Conservation (phyloP, 805 yeast genomes). For the Yueomyces sp. region DNA sequence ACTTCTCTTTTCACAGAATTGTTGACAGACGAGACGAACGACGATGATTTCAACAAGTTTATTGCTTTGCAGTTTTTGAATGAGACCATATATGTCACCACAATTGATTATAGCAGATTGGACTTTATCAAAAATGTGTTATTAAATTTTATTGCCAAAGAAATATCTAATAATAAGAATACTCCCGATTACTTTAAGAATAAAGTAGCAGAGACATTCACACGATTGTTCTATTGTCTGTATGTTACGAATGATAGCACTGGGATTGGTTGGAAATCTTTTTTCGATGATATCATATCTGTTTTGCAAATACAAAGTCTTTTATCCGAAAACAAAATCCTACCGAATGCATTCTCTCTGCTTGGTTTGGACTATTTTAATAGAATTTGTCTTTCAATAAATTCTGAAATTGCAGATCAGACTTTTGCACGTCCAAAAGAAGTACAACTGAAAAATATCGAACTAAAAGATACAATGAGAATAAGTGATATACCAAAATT, state of each 20-base stretch:
- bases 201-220: conserved; percentile 21
- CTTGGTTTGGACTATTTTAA: conserved; percentile 56
- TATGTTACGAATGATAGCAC: conserved; percentile 15
- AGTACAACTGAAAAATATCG: conserved; percentile 48
- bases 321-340: conserved; percentile 1
- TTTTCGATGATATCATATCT: conserved; percentile 19
- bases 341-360: conserved; percentile 20
- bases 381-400: conserved; percentile 61
- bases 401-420: conserved; percentile 89
- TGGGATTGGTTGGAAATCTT: conserved; percentile 13
- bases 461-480: conserved; percentile 73
- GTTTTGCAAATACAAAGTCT: conserved; percentile 12
- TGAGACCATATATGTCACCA: conserved; percentile 9
- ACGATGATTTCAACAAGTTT: conserved; percentile 20
- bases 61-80: conserved; percentile 21
- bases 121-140: conserved; percentile 12
- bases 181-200: conserved; percentile 23
- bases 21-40: conserved; percentile 10
- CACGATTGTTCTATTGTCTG: conserved; percentile 21
- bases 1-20: conserved; percentile 15
- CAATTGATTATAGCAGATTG: conserved; percentile 1
- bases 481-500: conserved; percentile 56
- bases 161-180: conserved; percentile 7
- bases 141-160: conserved; percentile 13
- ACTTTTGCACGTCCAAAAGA: conserved; percentile 58